Base-by-base conservation (phyloP, 2,329 filamentous ascomycete species). In the Calonectria honghensis region DNA sequence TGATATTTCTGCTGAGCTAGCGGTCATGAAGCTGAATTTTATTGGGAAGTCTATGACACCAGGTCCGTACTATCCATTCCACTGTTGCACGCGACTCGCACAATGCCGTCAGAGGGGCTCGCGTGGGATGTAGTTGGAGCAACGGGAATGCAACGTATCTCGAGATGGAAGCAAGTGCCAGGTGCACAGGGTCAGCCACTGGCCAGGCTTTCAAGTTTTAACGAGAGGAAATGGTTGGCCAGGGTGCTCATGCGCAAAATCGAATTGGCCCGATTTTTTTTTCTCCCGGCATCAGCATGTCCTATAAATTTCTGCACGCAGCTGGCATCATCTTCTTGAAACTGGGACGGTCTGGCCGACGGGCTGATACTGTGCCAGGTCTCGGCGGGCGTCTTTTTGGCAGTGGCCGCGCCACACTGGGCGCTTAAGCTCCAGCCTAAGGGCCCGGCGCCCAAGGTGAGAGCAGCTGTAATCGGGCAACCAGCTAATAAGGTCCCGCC, bases 401-500 rank as follows among this genome's bases (percentile, higher is more conserved):
- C 50, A 63, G 66, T 48, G n/a, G 59, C 32, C 31, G 52, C 67
- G 72, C 72, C 72, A 70, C 72, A 67, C 18, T 35, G 51, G 39
- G 72, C 67, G 61, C 45, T 45, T 68, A 68, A 70, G 57, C 68
- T 61, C 57, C 35, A 70, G 48, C 66, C 35, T 50, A 64, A 65
- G 61, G 61, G 41, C 41, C 57, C 41, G 20, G 57, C 57, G 18
- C 37, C 37, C 18, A 41, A 29, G 51, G 66, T 59, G n/a, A 64
- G n/a, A 64, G 68, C 68, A 45, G 48, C 68, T 57, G 48, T 35
- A 50, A 71, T 65, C 41, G 61, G 61, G 41, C 39, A 32, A 45
- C 61, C 39, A 65, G 59, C 48, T 65, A 57, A 65, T 66, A 59
- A 66, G 69, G 61, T 66, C 69, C 61, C 69, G 69, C 69, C 69